Evolutionary conservation across 805 yeast genomes (phyloP), one percentile per base, ranked within the genome.

Genomic region (Cyberlindnera xylosilytica): DNA sequence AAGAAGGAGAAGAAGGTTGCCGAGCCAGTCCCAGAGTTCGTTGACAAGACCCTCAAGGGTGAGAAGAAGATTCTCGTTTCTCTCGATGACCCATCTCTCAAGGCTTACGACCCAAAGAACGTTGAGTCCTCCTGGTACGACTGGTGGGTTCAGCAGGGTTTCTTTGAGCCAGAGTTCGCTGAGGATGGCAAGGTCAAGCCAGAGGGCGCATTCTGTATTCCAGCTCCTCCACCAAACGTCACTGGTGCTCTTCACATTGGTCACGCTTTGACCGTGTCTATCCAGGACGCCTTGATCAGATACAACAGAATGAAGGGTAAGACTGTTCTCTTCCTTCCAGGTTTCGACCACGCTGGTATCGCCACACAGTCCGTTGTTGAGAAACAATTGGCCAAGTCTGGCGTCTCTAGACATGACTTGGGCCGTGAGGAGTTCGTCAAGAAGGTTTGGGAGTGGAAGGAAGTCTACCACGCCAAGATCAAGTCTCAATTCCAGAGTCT

Each of bases 151-250:
- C 73, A 84, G 57, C 76, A 87, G 65, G 95, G 93, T 16, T 81
- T 79, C 58, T 93, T 93, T 59, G 83, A 84, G 66, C 99, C 99
- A 16, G 86, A 87, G 62, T 81, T 85, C 53, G 73, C 82, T 34
- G 74, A 69, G 44, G 81, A 82, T 58, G 97, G 97, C 35, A 67
- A 81, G 35, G 58, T 78, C 53, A 83, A 83, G 61, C 86, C 93
- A 33, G 90, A 80, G 59, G 98, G 98, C 54, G 61, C 74, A 16
- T 93, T 91, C 68, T 76, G 84, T 49, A 87, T 93, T 57, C 97
- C 98, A 30, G 93, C 96, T n/a, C 99, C 99, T 30, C 99, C 99
- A 49, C 99, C 99, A 62, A 93, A 93, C 65, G 96, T 93, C 51
- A 93, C 99, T 36, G 99, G 99, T 69, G 97, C 98, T 36, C 76